Conservation (phyloP, 768 basidiomycete genomes). For the Hericium alpestre region DNA sequence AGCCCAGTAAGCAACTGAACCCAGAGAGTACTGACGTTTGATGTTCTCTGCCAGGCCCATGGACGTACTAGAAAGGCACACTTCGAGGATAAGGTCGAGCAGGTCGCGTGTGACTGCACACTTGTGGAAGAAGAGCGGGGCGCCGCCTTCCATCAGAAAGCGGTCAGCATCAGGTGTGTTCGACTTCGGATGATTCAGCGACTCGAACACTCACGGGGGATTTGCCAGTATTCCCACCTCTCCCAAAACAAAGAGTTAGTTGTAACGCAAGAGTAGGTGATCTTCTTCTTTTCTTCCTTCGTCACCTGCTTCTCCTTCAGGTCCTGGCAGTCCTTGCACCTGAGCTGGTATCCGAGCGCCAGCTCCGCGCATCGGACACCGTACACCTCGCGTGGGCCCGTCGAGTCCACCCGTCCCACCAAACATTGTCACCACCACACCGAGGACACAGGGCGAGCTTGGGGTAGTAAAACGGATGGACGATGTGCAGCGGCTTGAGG, state of each 20-base stretch:
- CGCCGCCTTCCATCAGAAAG: slow-evolving; percentile 2
- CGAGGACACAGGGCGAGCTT: slow-evolving; percentile 5
- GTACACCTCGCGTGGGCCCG: slow-evolving; percentile 14
- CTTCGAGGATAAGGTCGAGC: slow-evolving; percentile 16
- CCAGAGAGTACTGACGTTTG: neutral
- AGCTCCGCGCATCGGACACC: slow-evolving; percentile 11
- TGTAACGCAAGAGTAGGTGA: neutral
- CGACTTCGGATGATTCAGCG: neutral
- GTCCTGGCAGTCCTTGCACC: slow-evolving; percentile 9
- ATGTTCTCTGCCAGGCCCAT: slow-evolving; percentile 10
- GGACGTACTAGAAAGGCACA: slow-evolving; percentile 13
- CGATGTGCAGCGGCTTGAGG: slow-evolving; percentile 14
- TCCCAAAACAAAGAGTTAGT: neutral
- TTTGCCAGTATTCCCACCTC: neutral
- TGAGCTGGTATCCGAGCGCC: slow-evolving; percentile 10
- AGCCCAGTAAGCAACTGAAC: slow-evolving; percentile 4
- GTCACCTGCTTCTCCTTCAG: neutral
- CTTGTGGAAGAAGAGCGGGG: slow-evolving; percentile 14
- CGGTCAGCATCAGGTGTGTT: neutral
- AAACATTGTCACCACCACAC: slow-evolving; percentile 1
- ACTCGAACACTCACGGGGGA: neutral
- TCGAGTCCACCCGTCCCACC: slow-evolving; percentile 12
- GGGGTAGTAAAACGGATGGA: slow-evolving; percentile 17
- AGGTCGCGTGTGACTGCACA: slow-evolving; percentile 15
- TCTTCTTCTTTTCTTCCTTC: neutral